These are phyloP conservation scores for Neurospora sp. DNA, from an alignment of 495 filamentous ascomycete genomes.

Conservation along the genomic window DNA sequence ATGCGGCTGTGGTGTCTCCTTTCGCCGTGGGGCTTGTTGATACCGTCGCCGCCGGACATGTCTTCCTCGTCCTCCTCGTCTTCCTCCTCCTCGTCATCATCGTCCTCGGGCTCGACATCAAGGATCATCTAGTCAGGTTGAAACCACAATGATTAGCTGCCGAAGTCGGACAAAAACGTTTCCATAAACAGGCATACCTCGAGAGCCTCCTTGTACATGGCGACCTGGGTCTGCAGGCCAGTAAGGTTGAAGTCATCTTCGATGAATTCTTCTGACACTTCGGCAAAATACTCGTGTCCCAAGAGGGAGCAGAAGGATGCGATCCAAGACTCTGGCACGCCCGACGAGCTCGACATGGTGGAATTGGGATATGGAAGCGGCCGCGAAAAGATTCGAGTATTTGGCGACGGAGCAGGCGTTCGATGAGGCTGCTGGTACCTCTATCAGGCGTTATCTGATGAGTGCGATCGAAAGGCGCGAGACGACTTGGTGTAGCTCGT, in stretches of 20 bases:
- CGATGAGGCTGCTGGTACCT: not conserved
- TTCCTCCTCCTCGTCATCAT: constrained; percentile 74
- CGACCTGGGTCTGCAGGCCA: constrained; percentile 85
- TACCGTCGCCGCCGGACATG: constrained; percentile 42
- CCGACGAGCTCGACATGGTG: constrained; percentile 61
- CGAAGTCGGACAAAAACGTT: not conserved
- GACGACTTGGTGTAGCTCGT: not conserved
- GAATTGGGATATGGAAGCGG: not conserved
- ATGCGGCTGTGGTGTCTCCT: constrained; percentile 78
- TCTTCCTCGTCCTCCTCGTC: constrained; percentile 75
- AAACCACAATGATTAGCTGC: constrained; percentile 11
- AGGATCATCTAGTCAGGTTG: constrained; percentile 75
- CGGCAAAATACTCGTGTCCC: constrained; percentile 97
- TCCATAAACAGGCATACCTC: constrained; percentile 30
- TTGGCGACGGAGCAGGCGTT: not conserved
- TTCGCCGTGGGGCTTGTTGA: constrained; percentile 42
- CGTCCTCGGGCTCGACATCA: constrained; percentile 92
- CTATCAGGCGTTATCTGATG: not conserved
- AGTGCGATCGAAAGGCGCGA: not conserved
- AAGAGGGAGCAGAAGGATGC: constrained; percentile 89
- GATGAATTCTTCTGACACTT: constrained; percentile 97
- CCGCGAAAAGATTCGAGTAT: not conserved
- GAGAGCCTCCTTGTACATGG: constrained; percentile 95
- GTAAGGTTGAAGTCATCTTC: constrained; percentile 99
- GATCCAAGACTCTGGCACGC: constrained; percentile 91